Base-by-base conservation (phyloP, 2,329 filamentous ascomycete species). In the Alternaria gansuensis region DNA sequence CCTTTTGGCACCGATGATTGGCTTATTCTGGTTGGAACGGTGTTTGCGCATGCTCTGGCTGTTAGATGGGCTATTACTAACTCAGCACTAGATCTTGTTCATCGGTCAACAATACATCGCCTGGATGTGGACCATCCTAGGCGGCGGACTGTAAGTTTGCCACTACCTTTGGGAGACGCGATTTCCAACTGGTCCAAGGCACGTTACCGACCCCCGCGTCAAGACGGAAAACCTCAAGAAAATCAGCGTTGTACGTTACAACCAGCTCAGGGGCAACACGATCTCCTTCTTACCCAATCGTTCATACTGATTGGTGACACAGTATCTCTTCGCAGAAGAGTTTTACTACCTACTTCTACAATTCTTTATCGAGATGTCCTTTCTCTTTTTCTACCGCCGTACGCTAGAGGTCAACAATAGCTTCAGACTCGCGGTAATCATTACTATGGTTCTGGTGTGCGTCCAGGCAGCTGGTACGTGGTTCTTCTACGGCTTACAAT, bases 261-360 rank as follows among this genome's bases (percentile, higher is more conserved):
- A 11, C 28, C 11, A 31, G 29, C n/a, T 33, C 21, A 31, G 17
- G 26, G 11, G n/a, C 5, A 33, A 3, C 9, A 21, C 28, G 6
- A 11, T 17, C 28, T 40, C 23, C 23, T 21, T 21, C 0, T 33
- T 31, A 31, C n/a, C 33, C 29, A n/a, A 31, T 33, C 26, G 6
- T 44, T 10, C 41, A 44, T 17, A 17, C 29, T 46, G 13, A 46
- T 17, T 21, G 6, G 10, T 8, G 13, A 46, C 28, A 21, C 28
- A 46, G 43, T 46, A 46, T 46, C 28, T 46, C 17, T 46, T 46
- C 43, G 43, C 43, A 14, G 43, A 46, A 46, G 28, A 46, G 28
- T 46, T 46, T n/a, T 46, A 46, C 17, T 46, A 46, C 28, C 43
- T 46, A 23, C 43, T 46, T 11, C 28, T 46, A 46, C 43, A 46